These are phyloP conservation scores for Torulaspora gathmanii DNA, from an alignment of 805 yeast species.

Conservation along the genomic window DNA sequence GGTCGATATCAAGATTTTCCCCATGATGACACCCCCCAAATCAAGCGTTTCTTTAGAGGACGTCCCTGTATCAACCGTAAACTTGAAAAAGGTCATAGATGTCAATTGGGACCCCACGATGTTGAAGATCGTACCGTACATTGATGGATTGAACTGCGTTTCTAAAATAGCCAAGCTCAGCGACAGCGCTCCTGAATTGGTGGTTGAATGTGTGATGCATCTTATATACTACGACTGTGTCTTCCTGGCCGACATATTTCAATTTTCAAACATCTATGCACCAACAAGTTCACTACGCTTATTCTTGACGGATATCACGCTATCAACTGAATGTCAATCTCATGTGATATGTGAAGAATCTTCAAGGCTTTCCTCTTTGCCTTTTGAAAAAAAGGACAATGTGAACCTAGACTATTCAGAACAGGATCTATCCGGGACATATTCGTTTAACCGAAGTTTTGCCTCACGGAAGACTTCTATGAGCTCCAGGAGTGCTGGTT, in stretches of 20 bases:
- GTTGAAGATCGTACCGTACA: conserved; percentile 78
- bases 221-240: conserved; percentile 85
- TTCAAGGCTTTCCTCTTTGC: conserved; percentile 32
- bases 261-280: conserved; percentile 82
- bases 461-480: conserved; percentile 29
- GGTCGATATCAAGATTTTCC: conserved; percentile 90
- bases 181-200: conserved; percentile 70
- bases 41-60: conserved; percentile 71
- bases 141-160: conserved; percentile 84
- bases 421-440: conserved; percentile 12
- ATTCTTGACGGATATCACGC: conserved; percentile 56
- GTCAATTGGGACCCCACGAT: conserved; percentile 97
- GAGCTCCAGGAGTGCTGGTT: conserved; percentile 18
- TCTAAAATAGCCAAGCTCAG: conserved; percentile 71
- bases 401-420: conserved; percentile 3
- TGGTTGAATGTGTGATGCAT: conserved; percentile 86
- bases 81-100: conserved; percentile 67
- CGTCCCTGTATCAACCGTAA: conserved; percentile 89
- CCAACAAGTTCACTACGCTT: conserved; percentile 72
- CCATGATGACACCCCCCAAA: conserved; percentile 77
- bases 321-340: conserved; percentile 81
- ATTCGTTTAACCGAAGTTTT: conserved; percentile 11
- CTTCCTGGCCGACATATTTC: conserved; percentile 78
- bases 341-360: conserved; percentile 53
- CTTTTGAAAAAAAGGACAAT: conserved; percentile 26